Evolutionary conservation across 805 yeast species (phyloP), one percentile per base, ranked within the genome.

Genomic region (Candida sanyiensis): DNA sequence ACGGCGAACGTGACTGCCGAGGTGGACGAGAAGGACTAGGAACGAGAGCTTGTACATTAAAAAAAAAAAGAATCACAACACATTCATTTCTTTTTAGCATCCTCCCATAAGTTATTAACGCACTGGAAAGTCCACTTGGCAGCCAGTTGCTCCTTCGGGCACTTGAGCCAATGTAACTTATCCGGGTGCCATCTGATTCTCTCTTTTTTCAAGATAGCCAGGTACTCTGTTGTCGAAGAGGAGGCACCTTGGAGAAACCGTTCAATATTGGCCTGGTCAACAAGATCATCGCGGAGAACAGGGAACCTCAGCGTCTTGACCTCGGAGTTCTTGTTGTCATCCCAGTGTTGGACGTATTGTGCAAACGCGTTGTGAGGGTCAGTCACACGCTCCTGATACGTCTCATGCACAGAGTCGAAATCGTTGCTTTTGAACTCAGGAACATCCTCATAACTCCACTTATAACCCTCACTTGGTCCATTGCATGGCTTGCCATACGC

Each of bases 181-280:
- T 80, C 88, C 1, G 88, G 88, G 53, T 80, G 88, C 87, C 87
- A 80, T 44, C 73, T 58, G 6, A 80, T 55, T 39, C 87, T 54
- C 48, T 80, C 87, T 21, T 42, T 47, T 42, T 70, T 75, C 18
- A 65, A 42, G 8, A 58, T 44, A 6, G 48, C 40, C 1, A 6
- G 34, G 28, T 40, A 39, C 35, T 46, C 46, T 2, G 31, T 28
- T 20, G 20, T 8, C 7, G 33, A 18, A 21, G 15, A 8, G 4
- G 17, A 21, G 13, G 9, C 2, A 45, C 16, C 3, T 8, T 32
- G 25, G 8, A 55, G 30, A 30, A 59, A 58, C 2, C 15, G 4
- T 12, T 36, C 18, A 7, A 59, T 29, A 26, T 46, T 41, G 2
- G 19, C 38, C 3, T 7, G 2, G 11, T 28, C 39, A 5, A 57